Base-by-base conservation (phyloP, 345 rosid species). In the Eucalyptus erythrocorys region DNA sequence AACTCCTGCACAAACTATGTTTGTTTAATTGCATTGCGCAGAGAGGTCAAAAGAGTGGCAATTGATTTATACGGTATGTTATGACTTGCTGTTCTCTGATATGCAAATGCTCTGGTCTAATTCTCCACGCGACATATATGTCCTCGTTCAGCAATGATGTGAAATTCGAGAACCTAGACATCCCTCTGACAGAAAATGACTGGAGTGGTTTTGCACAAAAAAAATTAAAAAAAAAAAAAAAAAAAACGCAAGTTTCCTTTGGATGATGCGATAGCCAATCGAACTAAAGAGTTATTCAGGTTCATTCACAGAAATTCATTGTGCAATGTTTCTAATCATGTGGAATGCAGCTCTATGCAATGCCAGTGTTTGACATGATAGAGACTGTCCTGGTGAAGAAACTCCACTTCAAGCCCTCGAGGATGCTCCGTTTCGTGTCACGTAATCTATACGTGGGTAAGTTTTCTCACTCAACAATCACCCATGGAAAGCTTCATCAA, bases 321-420 rank as follows among this genome's bases (percentile, higher is more conserved):
- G 12, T 76, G 84, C 47, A 40, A 86, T 42, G 48, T 87, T 42
- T 42, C 57, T 68, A 12, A 40, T 64, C 85, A 26, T 66, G 42
- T 32, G 42, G 21, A 50, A 32, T 85, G 85, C 89, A 94, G 97
- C 90, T 94, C 5, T 95, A 90, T 87, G 96, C 97, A 30, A 94
- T 95, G 93, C 97, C 96, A 4, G 97, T 95, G 57, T 95, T 94
- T 30, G 97, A 95, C 91, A 95, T 95, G 97, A 87, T 95, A 40
- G 97, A 95, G 89, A 93, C 95, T 10, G 5, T 91, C 32, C 45
- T 95, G 82, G 97, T 95, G n/a, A 95, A 89, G 93, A 92, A 92
- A 88, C 43, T 95, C 90, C 34, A 93, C 85, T 95, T 94, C 90
- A 85, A 37, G 48, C 95, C 96, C 7, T 55, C 87, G n/a, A 40